phyloP scores from a whole-genome alignment of 1,284 basidiomycete genomes.

The Tilletia caries region DNA sequence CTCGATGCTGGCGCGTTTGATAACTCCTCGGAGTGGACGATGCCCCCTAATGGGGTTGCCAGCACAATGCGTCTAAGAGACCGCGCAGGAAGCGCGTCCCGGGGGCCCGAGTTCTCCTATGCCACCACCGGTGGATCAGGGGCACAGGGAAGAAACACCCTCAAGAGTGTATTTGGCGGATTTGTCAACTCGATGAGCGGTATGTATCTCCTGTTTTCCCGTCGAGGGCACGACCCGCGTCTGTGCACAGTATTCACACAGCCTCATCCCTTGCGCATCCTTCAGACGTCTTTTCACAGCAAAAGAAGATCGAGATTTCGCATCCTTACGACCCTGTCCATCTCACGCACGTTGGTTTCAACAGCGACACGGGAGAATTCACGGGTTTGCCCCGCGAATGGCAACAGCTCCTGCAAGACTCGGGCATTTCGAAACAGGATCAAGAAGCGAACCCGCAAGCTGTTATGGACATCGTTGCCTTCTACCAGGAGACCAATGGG shows the following conservation, averaged over 20 bases:
- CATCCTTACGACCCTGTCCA: conserved; percentile 99
- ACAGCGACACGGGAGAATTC: conserved; percentile 93
- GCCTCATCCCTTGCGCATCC: too few species aligned
- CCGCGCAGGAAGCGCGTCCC: conserved; percentile 1
- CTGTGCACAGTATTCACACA: too few species aligned
- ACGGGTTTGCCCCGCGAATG: conserved; percentile 95
- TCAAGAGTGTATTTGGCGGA: conserved; percentile 54
- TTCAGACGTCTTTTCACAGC: conserved; percentile 71
- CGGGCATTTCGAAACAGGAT: conserved; percentile 87
- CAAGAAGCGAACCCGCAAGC: conserved; percentile 98
- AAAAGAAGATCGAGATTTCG: conserved; percentile 87
- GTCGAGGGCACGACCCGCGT: background rate
- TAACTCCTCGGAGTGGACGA: background rate
- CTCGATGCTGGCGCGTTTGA: background rate
- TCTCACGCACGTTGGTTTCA: conserved; percentile 98
- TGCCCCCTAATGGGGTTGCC: background rate
- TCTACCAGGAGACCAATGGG: conserved; percentile 71
- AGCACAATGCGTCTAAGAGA: conserved; percentile 8
- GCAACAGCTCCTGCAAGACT: conserved; percentile 95
- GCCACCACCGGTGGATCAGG: background rate
- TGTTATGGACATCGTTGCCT: conserved; percentile 97
- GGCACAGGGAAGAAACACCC: conserved; percentile 23
- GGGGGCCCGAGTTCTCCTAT: conserved; percentile 9
- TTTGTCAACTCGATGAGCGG: conserved; percentile 54
- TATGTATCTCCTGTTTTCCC: conserved; percentile 12